phyloP scores from a whole-genome alignment of 176 grass and related monocot genomes.

The Eleusine coracana region DNA sequence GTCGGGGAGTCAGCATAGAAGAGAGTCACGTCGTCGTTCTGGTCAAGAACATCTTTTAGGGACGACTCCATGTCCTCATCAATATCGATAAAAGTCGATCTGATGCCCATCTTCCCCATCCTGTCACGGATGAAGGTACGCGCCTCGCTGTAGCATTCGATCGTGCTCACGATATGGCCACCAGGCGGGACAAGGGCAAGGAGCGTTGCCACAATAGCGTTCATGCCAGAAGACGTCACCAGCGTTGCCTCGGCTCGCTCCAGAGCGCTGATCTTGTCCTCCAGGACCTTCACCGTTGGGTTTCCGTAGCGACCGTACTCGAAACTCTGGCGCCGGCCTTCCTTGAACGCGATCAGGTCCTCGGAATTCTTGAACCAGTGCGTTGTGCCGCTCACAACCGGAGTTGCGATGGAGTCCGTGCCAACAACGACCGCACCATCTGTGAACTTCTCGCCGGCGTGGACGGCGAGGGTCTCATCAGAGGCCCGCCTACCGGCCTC shows the following conservation, averaged over 20 bases:
- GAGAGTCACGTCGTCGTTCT: slow-evolving; percentile 52
- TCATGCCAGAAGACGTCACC: slow-evolving; percentile 84
- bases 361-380: slow-evolving; percentile 76
- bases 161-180: slow-evolving; percentile 69
- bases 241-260: slow-evolving; percentile 76
- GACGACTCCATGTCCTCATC: slow-evolving; percentile 47
- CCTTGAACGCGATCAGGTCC: slow-evolving; percentile 84
- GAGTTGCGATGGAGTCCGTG: slow-evolving; percentile 73
- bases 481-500: slow-evolving; percentile 7
- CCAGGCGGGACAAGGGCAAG: slow-evolving; percentile 61
- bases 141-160: slow-evolving; percentile 82
- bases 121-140: slow-evolving; percentile 66
- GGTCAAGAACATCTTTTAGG: slow-evolving; percentile 51
- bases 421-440: neutral
- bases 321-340: slow-evolving; percentile 70
- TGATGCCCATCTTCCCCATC: slow-evolving; percentile 77
- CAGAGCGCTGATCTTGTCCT: slow-evolving; percentile 84
- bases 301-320: slow-evolving; percentile 84
- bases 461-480: slow-evolving; percentile 76
- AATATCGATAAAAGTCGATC: slow-evolving; percentile 67
- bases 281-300: slow-evolving; percentile 69
- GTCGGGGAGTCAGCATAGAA: slow-evolving; percentile 62
- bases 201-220: slow-evolving; percentile 78
- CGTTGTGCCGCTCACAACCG: slow-evolving; percentile 71
- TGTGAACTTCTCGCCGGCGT: slow-evolving; percentile 76